phyloP scores from a whole-genome alignment of 306 rosid genomes.

The Begonia peltatifolia region DNA sequence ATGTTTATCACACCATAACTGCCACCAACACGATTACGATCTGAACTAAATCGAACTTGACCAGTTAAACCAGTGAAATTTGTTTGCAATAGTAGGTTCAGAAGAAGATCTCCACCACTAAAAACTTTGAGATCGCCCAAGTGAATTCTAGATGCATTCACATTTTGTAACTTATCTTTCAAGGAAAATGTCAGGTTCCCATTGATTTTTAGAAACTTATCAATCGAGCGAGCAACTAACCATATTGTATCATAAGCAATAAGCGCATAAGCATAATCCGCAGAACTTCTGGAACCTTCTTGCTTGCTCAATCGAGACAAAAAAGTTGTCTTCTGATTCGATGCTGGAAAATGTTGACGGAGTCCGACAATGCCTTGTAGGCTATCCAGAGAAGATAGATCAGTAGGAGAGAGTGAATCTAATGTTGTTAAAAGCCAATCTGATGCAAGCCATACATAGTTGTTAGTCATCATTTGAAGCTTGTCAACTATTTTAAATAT shows the following conservation, averaged over 20 bases:
- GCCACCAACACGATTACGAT: conserved; percentile 34
- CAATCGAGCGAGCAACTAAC: conserved; percentile 59
- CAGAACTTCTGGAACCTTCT: conserved; percentile 24
- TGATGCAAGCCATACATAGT: conserved; percentile 74
- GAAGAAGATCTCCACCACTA: conserved; percentile 51
- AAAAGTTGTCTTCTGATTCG: conserved; percentile 31
- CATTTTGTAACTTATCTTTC: conserved; percentile 15
- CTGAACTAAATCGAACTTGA: conserved; percentile 33
- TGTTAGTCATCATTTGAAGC: conserved; percentile 63
- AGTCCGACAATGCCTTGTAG: conserved; percentile 77
- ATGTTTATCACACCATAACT: conserved; percentile 78
- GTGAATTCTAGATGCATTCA: conserved; percentile 25
- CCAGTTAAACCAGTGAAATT: conserved; percentile 78
- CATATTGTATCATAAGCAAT: conserved; percentile 77
- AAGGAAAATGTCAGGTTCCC: conserved; percentile 41
- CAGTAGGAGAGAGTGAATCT: conserved; percentile 36
- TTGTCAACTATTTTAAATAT: conserved; percentile 43
- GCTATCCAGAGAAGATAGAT: conserved; percentile 23
- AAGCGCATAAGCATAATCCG: conserved; percentile 52
- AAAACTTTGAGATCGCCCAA: conserved; percentile 58
- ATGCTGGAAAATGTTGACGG: conserved; percentile 59
- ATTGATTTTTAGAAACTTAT: conserved; percentile 26
- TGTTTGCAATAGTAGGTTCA: conserved; percentile 27
- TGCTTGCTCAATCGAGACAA: conserved; percentile 46
- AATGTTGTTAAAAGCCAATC: conserved; percentile 81